A percentile compares a stretch with the other conserved stretches of the same genome.
Conservation (phyloP, 352 stramenopile genomes). For the Globisporangium polare region DNA sequence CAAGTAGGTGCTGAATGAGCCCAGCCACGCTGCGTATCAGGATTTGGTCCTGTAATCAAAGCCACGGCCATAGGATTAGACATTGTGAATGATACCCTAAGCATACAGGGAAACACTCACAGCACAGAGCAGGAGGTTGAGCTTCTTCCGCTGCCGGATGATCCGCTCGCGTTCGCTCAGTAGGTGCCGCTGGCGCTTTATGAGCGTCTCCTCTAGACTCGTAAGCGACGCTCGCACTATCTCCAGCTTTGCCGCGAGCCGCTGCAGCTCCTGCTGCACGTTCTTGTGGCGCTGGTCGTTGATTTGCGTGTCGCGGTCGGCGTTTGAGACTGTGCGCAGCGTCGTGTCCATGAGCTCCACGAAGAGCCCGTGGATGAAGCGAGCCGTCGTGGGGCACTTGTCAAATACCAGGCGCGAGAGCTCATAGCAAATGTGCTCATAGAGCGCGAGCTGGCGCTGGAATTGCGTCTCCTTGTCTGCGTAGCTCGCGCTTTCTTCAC, state of each 20-base stretch:
- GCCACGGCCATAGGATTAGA: neutral
- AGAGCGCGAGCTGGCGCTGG: conserved; percentile 18
- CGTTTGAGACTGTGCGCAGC: conserved; percentile 22
- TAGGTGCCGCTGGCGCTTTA: conserved; percentile 28
- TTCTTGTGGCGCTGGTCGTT: conserved; percentile 39
- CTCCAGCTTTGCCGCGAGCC: conserved; percentile 21
- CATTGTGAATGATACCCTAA: too few relatives aligned
- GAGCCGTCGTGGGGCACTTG: conserved; percentile 50
- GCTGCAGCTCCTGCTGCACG: conserved; percentile 31
- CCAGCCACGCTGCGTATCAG: conserved; percentile 26
- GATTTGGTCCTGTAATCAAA: conserved; percentile 27
- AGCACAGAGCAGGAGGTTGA: conserved; percentile 41
- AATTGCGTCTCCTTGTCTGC: conserved; percentile 14
- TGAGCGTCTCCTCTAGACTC: conserved; percentile 34
- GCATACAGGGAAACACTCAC: conserved; percentile 12
- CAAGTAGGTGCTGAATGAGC: conserved; percentile 32
- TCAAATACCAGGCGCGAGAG: conserved; percentile 46
- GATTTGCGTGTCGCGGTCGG: conserved; percentile 34
- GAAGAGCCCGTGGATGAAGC: conserved; percentile 47
- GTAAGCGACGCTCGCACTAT: conserved; percentile 21
- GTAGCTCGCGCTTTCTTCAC: neutral
- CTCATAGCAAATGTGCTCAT: conserved; percentile 43
- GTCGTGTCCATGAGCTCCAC: conserved; percentile 29
- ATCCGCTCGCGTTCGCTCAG: conserved; percentile 36
- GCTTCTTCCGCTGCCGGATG: conserved; percentile 47